These are phyloP conservation scores for Penicillium sp. DNA, from an alignment of 2,329 filamentous ascomycete species.

Conservation along the genomic window DNA sequence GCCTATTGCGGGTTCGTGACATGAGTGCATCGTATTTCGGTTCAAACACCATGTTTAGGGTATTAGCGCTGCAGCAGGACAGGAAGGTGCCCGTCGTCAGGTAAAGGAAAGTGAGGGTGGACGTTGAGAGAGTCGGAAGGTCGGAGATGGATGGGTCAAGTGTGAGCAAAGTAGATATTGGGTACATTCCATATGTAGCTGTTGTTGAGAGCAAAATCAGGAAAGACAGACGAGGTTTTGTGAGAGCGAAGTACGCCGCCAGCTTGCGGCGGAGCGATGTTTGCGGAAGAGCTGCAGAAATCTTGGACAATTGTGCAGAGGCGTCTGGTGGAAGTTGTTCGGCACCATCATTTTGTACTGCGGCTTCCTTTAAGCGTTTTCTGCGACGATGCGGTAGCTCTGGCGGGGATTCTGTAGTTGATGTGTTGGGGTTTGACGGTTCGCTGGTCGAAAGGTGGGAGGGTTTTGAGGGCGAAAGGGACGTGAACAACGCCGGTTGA, in stretches of 20 bases:
- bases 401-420: constrained; percentile 25
- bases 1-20: constrained; percentile 88
- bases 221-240: constrained; percentile 92
- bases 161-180: constrained; percentile 82
- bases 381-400: constrained; percentile 50
- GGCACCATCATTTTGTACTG: constrained; percentile 25
- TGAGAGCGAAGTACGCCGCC: constrained; percentile 83
- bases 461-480: constrained; percentile 32
- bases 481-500: constrained; percentile 33
- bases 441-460: constrained; percentile 19
- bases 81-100: constrained; percentile 87
- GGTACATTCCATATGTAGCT: constrained; percentile 89
- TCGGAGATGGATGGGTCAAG: constrained; percentile 73
- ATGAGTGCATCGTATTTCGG: constrained; percentile 88
- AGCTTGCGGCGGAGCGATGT: constrained; percentile 68
- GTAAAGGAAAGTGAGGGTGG: constrained; percentile 88
- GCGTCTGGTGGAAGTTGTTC: constrained; percentile 60
- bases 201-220: constrained; percentile 91
- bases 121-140: constrained; percentile 67
- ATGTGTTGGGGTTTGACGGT: constrained; percentile 25
- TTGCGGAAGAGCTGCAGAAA: constrained; percentile 61
- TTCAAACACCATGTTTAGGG: constrained; percentile 97
- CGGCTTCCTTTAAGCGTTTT: constrained; percentile 47
- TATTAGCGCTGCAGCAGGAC: constrained; percentile 88
- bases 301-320: constrained; percentile 62